Base-by-base conservation (phyloP, 208 protist species). In the Leishmania amazonensis region DNA sequence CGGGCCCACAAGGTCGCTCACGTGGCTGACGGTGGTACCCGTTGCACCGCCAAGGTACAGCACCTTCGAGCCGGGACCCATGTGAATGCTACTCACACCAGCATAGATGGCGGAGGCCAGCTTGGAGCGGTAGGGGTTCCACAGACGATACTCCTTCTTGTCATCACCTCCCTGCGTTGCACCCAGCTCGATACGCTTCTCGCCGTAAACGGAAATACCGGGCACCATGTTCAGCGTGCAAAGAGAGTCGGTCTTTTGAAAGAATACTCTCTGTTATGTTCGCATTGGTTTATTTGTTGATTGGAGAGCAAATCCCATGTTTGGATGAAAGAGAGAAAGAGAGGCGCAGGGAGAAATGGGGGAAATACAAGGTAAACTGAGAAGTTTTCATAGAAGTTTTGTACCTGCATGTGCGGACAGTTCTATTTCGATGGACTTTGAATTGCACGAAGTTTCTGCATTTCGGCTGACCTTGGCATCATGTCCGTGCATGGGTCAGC, bases 81-180 rank as follows among this genome's bases (percentile, higher is more conserved):
- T 99, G 76, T 98, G 97, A 64, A 99, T 98, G 88, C 99, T 99
- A 75, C 99, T 99, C 38, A 99, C 94, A 90, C 99, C 99, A 79
- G 96, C 95, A 73, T 99, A 94, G 80, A 99, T 98, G 73, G 99
- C 99, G 28, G 99, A 98, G 42, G 98, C 99, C 45, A 99, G 90
- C 96, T 99, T 99, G 28, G 99, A 99, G 76, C 99, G 91, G 97
- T 99, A 99, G 24, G 99, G 99, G 90, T 99, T 99, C 99, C 99
- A 99, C 51, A 99, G 96, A 83, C 99, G 98, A 93, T 99, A 99
- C 94, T 99, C 99, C 81, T 99, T 98, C 90, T 99, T 99, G 60
- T 99, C 95, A 68, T 97, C 97, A 42, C 93, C 91, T 81, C 87
- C 87, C 76, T 95, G 89, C 49, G 91, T 89, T 28, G 89, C 88